These are phyloP conservation scores for Yamadazyma kanchanaburiensis DNA, from an alignment of 1,139 yeast species.

Conservation along the genomic window DNA sequence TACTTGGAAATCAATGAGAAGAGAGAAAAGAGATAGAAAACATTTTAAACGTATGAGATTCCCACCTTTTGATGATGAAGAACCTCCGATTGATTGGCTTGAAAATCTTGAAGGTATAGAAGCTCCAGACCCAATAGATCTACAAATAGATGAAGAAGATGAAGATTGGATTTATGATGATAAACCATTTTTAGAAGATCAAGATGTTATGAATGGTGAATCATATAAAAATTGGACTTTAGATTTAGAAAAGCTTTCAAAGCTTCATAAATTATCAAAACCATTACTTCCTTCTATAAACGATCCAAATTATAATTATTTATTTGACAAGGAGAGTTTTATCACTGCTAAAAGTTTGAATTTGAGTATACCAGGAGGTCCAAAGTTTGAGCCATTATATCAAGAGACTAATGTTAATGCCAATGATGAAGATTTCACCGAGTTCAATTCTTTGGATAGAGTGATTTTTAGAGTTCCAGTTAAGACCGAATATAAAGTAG, in stretches of 20 bases:
- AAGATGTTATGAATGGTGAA: conserved; percentile 60
- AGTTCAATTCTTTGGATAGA: conserved; percentile 85
- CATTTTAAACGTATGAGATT: conserved; percentile 90
- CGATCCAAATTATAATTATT: conserved; percentile 58
- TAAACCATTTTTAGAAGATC: conserved; percentile 65
- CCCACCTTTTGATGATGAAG: conserved; percentile 98
- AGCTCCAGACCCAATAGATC: conserved; percentile 64
- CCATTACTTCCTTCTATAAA: conserved; percentile 62
- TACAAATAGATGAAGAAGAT: conserved; percentile 58
- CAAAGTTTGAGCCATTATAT: conserved; percentile 88
- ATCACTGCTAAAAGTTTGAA: conserved; percentile 90
- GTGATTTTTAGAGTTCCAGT: conserved; percentile 76
- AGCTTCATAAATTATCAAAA: conserved; percentile 60
- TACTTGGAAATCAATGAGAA: conserved; percentile 87
- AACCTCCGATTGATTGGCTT: conserved; percentile 82
- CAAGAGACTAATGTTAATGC: conserved; percentile 56
- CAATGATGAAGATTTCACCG: conserved; percentile 75
- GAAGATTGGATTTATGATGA: conserved; percentile 80
- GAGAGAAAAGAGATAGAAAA: conserved; percentile 86
- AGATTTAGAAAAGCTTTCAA: conserved; percentile 59
- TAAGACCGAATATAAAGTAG: conserved; percentile 79
- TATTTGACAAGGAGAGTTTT: conserved; percentile 75
- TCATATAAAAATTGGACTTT: conserved; percentile 75
- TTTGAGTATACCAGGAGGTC: conserved; percentile 90
- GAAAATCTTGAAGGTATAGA: conserved; percentile 75